Evolutionary conservation across 129 eudicot genomes (phyloP).

Genomic region (Centrapalus pauciflorus): DNA sequence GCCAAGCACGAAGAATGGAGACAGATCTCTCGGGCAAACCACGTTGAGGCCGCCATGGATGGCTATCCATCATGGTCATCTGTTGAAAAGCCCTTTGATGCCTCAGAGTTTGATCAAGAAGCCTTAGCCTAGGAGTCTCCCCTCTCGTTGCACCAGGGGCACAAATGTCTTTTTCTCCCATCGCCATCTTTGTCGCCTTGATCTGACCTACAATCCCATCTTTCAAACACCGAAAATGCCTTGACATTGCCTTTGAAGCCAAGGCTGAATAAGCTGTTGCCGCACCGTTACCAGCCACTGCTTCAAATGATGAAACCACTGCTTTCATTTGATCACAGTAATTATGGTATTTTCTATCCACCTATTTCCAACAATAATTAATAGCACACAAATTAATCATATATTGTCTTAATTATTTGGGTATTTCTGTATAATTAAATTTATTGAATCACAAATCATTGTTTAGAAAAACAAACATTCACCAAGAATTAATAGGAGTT

Average conservation of each 20-base stretch:
- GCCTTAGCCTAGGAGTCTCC: slow-evolving; percentile 87
- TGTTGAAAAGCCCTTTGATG: slow-evolving; percentile 91
- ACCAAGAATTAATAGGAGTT: slow-evolving; percentile 23
- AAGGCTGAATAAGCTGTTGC: slow-evolving; percentile 75
- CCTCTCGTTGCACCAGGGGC: slow-evolving; percentile 75
- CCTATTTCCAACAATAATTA: slow-evolving; percentile 38
- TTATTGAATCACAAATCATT: not conserved
- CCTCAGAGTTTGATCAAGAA: slow-evolving; percentile 87
- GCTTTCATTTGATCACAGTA: slow-evolving; percentile 93
- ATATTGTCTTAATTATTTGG: too few relatives aligned
- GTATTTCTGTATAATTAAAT: not conserved
- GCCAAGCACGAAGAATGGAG: slow-evolving; percentile 97
- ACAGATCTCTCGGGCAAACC: slow-evolving; percentile 95
- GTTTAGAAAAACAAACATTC: slow-evolving; percentile 9
- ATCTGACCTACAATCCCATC: slow-evolving; percentile 81
- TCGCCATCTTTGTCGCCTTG: slow-evolving; percentile 64
- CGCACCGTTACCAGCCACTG: slow-evolving; percentile 78
- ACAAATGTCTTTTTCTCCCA: slow-evolving; percentile 78
- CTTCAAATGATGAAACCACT: slow-evolving; percentile 78
- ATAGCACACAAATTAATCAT: not conserved
- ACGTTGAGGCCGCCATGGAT: slow-evolving; percentile 98
- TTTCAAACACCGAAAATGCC: slow-evolving; percentile 82
- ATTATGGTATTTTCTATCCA: slow-evolving; percentile 94
- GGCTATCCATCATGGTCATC: slow-evolving; percentile 82
- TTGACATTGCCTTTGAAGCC: slow-evolving; percentile 98